A percentile compares a stretch with the other conserved stretches of the same genome.
Evolutionary conservation across 345 rosid genomes (phyloP).

Genomic region (Geranium rotundifolium): DNA sequence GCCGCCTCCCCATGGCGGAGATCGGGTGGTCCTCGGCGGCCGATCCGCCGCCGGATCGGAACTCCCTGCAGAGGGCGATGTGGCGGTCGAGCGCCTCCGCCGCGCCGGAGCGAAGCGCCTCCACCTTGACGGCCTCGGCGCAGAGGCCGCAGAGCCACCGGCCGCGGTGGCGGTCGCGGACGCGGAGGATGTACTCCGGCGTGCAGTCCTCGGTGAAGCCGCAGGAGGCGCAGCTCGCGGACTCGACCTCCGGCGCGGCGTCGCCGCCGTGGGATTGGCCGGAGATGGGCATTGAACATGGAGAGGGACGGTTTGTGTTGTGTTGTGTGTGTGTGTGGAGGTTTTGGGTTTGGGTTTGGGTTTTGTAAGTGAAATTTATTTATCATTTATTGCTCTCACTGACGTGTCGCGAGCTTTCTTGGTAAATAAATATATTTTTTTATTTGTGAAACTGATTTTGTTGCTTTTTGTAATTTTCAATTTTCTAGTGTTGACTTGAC

Average conservation of each 20-base stretch:
- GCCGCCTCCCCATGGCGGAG: constrained; percentile 38
- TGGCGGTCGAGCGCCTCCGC: constrained; percentile 51
- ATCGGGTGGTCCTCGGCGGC: constrained; percentile 56
- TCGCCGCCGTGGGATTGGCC: constrained; percentile 2
- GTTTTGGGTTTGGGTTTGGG: too few species aligned
- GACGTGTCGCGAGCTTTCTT: too few species aligned
- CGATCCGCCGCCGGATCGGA: constrained; percentile 18
- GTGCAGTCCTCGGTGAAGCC: constrained; percentile 64
- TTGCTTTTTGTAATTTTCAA: too few species aligned
- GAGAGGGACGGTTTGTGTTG: too few species aligned
- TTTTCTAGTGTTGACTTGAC: too few species aligned
- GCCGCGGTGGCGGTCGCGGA: constrained; percentile 45
- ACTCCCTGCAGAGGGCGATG: constrained; percentile 28
- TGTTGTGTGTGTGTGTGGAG: too few species aligned
- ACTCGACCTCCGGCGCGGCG: constrained; percentile 27
- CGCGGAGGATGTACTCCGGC: constrained; percentile 30
- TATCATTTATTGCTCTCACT: too few species aligned
- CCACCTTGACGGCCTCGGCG: constrained; percentile 50
- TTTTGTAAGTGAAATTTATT: too few species aligned
- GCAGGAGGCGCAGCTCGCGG: constrained; percentile 45
- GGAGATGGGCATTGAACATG: too few species aligned
- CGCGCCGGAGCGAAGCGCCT: constrained; percentile 34
- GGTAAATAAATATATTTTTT: too few species aligned
- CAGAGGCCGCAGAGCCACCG: constrained; percentile 61
- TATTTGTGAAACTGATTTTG: too few species aligned